These are phyloP conservation scores for Choiromyces venosus DNA, from an alignment of 495 filamentous ascomycete genomes.

Conservation along the genomic window DNA sequence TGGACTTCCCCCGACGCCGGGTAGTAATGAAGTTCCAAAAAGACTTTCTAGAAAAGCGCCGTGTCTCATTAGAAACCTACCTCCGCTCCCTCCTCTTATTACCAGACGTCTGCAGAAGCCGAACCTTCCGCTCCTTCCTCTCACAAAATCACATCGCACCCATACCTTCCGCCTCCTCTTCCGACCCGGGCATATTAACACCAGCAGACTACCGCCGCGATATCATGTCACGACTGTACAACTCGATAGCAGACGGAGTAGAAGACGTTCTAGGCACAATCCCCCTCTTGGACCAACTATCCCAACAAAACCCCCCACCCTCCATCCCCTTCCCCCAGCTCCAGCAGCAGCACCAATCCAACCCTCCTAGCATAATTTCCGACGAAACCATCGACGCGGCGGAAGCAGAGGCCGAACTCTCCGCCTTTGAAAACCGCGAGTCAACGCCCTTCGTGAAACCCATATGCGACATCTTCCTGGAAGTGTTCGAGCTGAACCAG, in stretches of 20 bases:
- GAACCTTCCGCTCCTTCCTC: slow-evolving; percentile 87
- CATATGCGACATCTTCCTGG: slow-evolving; percentile 95
- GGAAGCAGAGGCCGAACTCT: slow-evolving; percentile 91
- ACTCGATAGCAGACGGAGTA: slow-evolving; percentile 94
- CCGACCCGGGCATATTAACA: slow-evolving; percentile 7
- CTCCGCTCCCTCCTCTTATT: slow-evolving; percentile 69
- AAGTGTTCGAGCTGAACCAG: slow-evolving; percentile 87
- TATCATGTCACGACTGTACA: slow-evolving; percentile 89
- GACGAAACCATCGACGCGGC: slow-evolving; percentile 62
- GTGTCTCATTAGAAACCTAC: slow-evolving; percentile 76
- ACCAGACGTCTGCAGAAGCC: slow-evolving; percentile 88
- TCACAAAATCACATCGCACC: slow-evolving; percentile 76
- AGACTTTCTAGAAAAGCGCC: slow-evolving; percentile 87
- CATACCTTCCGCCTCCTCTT: slow-evolving; percentile 25
- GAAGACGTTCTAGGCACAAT: slow-evolving; percentile 96
- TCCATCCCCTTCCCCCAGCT: slow-evolving; percentile 2
- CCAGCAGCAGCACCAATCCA: slow-evolving; percentile 59
- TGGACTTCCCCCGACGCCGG: slow-evolving; percentile 86
- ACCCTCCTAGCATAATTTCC: slow-evolving; percentile 48
- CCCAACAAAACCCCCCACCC: slow-evolving; percentile 37
- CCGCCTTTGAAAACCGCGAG: slow-evolving; percentile 84
- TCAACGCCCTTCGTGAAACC: slow-evolving; percentile 95
- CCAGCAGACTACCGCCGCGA: slow-evolving; percentile 63
- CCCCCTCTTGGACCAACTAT: slow-evolving; percentile 89
- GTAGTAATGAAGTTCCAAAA: slow-evolving; percentile 94